Conservation (phyloP, 805 yeast species). For the Wickerhamomyces kurtzmanii region DNA sequence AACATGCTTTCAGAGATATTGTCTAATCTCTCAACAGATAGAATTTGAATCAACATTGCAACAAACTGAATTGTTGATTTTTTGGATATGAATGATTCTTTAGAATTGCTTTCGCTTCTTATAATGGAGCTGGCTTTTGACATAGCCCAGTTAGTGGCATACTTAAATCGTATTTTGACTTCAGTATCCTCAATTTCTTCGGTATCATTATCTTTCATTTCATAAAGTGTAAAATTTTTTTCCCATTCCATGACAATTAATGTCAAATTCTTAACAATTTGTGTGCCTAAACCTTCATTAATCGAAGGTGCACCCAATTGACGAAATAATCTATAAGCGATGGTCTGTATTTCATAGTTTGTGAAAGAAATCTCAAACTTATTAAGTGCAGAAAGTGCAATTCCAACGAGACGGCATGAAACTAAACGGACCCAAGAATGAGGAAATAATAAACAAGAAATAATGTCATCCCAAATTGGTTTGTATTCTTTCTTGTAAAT, state of each 20-base stretch:
- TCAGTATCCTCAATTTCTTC: conserved; percentile 11
- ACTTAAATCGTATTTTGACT: conserved; percentile 8
- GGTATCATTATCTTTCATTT: conserved; percentile 14
- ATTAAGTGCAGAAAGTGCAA: conserved; percentile 32
- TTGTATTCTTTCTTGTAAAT: conserved; percentile 21
- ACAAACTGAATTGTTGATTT: conserved; percentile 59
- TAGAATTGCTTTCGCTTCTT: conserved; percentile 54
- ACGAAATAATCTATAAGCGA: conserved; percentile 59
- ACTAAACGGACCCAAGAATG: conserved; percentile 85
- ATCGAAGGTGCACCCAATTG: conserved; percentile 77
- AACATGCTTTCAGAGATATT: conserved; percentile 39
- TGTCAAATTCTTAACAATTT: conserved; percentile 59
- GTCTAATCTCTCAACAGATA: conserved; percentile 29
- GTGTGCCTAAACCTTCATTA: conserved; percentile 50
- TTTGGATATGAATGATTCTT: conserved; percentile 48
- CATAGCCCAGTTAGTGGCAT: conserved; percentile 51
- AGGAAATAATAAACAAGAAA: conserved; percentile 62
- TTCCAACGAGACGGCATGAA: conserved; percentile 50
- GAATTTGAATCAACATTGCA: conserved; percentile 52
- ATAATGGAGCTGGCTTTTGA: conserved; percentile 51
- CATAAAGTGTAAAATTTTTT: conserved; percentile 25
- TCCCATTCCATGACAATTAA: conserved; percentile 53
- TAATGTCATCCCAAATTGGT: conserved; percentile 39
- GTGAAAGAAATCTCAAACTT: conserved; percentile 23
- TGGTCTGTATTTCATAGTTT: conserved; percentile 47